Base-by-base conservation (phyloP, 148 eudicot species). In the Pharnaceum exiguum region DNA sequence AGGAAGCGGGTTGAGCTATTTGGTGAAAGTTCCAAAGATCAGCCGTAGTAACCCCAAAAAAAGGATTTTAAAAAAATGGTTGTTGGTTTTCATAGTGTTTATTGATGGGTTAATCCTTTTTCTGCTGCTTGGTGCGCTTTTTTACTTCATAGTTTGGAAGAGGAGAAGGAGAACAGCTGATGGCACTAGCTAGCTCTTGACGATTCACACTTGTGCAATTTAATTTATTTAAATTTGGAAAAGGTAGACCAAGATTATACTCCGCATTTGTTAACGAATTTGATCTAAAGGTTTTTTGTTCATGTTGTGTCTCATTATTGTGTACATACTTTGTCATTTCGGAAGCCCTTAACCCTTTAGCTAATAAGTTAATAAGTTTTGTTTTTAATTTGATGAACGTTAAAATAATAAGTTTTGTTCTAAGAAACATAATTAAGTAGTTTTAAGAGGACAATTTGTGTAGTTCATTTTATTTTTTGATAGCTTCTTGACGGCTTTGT, bases 21-120 rank as follows among this genome's bases (percentile, higher is more conserved):
- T 94, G 84, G 78, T 89, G 5, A 94, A 94, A 81, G 89, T 82
- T 22, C 68, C 76, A 5, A 89, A 83, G 57, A 75, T 75, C 23
- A 61, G 11, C 3, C 46, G 58, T 32, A 60, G 61, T 19, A 65
- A 60, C 10, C 62, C 62, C 26, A 76, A 30, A 7, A 82, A 63
- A 62, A 50, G 55, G 26, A 79, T 86, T 27, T 71, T 89, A 69
- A 68, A 27, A 57, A 86, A 75, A 73, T 94, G 99, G 99, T 74
- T 72, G 13, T 70, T 84, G 74, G 47, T 83, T 27, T 64, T 84
- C 40, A 73, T 94, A 6, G 85, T 71, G 13, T 82, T 67, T 22
- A 89, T 45, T 59, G 99, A 94, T 83, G 96, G 84, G 2, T 31
- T 86, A 27, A 55, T 86, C 2, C 54, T 86, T 61, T 52, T 78